Evolutionary conservation across 202 grass and related monocot species (phyloP).

Genomic region (Brachypodium distachyon): DNA sequence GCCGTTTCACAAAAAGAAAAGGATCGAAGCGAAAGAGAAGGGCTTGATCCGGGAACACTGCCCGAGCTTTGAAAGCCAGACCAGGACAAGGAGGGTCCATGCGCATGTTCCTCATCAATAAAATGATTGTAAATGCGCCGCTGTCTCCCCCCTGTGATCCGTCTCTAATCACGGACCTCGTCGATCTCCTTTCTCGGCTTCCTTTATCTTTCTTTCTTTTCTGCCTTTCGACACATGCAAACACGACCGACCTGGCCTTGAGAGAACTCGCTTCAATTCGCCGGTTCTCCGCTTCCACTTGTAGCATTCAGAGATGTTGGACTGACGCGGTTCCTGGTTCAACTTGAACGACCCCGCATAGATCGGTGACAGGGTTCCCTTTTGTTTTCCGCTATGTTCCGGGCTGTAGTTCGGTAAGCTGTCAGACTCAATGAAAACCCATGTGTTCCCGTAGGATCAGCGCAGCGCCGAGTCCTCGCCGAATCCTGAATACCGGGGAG

Average conservation of each 20-base stretch:
- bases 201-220: neutral
- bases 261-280: too few relatives aligned
- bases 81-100: neutral
- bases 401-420: too few relatives aligned
- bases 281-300: neutral
- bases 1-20: neutral
- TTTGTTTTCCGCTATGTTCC: too few relatives aligned
- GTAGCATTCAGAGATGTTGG: too few relatives aligned
- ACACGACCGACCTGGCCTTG: neutral
- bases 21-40: neutral
- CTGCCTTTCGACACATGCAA: neutral
- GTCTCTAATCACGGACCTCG: neutral
- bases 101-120: neutral
- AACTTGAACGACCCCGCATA: too few relatives aligned
- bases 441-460: too few relatives aligned
- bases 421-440: too few relatives aligned
- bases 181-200: neutral
- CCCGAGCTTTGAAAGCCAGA: neutral
- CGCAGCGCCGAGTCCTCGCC: too few relatives aligned
- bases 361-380: too few relatives aligned
- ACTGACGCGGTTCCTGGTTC: too few relatives aligned
- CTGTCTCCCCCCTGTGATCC: neutral
- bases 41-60: neutral
- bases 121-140: neutral
- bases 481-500: neutral